Evolutionary conservation across 1,284 basidiomycete genomes (phyloP).

Genomic region (Trichosporon coremiiforme): DNA sequence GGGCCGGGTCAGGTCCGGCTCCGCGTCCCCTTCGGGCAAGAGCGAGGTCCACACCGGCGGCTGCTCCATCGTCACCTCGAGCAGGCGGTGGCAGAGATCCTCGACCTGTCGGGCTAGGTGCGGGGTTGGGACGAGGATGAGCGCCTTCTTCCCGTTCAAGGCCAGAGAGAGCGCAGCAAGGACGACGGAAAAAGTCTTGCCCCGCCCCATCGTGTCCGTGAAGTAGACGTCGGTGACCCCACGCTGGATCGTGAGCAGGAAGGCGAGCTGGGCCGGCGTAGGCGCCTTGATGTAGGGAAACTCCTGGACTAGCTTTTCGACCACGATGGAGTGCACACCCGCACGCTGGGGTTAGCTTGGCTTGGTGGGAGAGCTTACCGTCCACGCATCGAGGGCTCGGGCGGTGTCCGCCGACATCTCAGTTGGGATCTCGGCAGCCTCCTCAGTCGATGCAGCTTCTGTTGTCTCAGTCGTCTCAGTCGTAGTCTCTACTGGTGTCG

Average conservation of each 20-base stretch:
- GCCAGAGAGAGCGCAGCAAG: slow-evolving; percentile 36
- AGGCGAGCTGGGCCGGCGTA: slow-evolving; percentile 42
- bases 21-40: background rate
- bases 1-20: slow-evolving; percentile 21
- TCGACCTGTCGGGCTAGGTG: slow-evolving; percentile 41
- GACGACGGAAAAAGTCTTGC: slow-evolving; percentile 39
- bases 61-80: background rate
- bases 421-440: background rate
- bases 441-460: background rate
- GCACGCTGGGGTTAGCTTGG: slow-evolving; percentile 25
- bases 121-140: slow-evolving; percentile 40
- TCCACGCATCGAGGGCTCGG: slow-evolving; percentile 23
- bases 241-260: slow-evolving; percentile 35
- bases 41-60: background rate
- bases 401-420: background rate
- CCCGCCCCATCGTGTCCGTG: slow-evolving; percentile 45
- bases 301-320: slow-evolving; percentile 12
- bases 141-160: slow-evolving; percentile 10
- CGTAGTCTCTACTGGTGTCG: background rate
- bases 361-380: slow-evolving; percentile 15
- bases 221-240: slow-evolving; percentile 40
- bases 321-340: slow-evolving; percentile 20
- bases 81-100: slow-evolving; percentile 17
- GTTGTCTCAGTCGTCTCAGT: background rate
- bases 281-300: slow-evolving; percentile 38